Percentiles rank a stretch among this genome's conserved stretches.
Evolutionary conservation across 805 yeast species (phyloP).

Genomic region (Brettanomyces naardenensis): DNA sequence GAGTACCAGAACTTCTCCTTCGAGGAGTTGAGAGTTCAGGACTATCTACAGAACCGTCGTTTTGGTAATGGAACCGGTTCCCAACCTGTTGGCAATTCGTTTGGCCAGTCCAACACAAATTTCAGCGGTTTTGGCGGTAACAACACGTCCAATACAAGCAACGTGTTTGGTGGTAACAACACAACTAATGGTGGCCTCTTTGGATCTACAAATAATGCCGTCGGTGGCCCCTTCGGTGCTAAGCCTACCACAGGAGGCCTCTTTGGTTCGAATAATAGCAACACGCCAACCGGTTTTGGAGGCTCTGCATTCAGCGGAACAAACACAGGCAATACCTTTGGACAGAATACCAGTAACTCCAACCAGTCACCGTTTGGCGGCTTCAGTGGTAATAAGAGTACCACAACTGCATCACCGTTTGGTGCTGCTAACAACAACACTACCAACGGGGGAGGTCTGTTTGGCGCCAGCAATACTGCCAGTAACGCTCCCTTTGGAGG

Average conservation of each 20-base stretch:
- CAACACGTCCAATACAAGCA: constrained; percentile 7
- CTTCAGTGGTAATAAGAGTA: constrained; percentile 24
- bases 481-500: constrained; percentile 22
- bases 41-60: constrained; percentile 68
- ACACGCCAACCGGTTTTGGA: constrained; percentile 11
- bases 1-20: constrained; percentile 74
- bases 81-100: constrained; percentile 19
- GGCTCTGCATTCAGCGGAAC: constrained; percentile 27
- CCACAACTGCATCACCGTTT: constrained; percentile 21
- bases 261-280: constrained; percentile 16
- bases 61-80: constrained; percentile 35
- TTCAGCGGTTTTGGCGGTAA: constrained; percentile 16
- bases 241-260: constrained; percentile 6
- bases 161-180: constrained; percentile 22
- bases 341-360: constrained; percentile 9
- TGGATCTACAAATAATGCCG: constrained; percentile 21
- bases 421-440: constrained; percentile 24
- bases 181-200: constrained; percentile 30
- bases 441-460: constrained; percentile 23
- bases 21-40: constrained; percentile 86
- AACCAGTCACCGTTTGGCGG: constrained; percentile 3
- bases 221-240: constrained; percentile 14
- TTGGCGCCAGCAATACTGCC: constrained; percentile 22
- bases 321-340: background rate
- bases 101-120: constrained; percentile 10